These are phyloP conservation scores for Solidago caesia DNA, from an alignment of 129 eudicot species.

Conservation along the genomic window DNA sequence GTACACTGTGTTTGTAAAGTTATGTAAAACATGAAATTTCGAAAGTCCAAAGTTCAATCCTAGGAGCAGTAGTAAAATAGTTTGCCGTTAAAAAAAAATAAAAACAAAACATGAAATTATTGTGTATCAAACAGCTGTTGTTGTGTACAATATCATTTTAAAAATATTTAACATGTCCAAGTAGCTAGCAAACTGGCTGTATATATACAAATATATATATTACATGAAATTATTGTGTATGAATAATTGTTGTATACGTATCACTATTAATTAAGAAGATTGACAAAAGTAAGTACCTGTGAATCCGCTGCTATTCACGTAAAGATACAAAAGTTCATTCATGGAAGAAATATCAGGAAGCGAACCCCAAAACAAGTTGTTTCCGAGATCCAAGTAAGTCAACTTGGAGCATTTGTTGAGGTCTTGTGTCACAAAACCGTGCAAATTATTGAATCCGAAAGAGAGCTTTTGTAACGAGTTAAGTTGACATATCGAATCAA, in stretches of 20 bases:
- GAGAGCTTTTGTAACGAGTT: slow-evolving; percentile 56
- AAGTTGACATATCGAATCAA: slow-evolving; percentile 52
- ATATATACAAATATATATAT: too few relatives aligned
- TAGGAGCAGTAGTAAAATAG: too few relatives aligned
- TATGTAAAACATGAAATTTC: too few relatives aligned
- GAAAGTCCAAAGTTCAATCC: too few relatives aligned
- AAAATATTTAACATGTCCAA: too few relatives aligned
- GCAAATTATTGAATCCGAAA: slow-evolving; percentile 48
- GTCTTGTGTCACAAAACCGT: slow-evolving; percentile 40
- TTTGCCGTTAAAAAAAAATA: too few relatives aligned
- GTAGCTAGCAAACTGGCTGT: too few relatives aligned
- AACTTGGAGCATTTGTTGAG: slow-evolving; percentile 49
- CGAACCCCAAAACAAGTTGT: slow-evolving; percentile 60
- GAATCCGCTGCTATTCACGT: slow-evolving; percentile 58
- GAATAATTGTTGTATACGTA: not conserved
- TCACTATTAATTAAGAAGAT: not conserved
- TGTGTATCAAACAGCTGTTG: too few relatives aligned
- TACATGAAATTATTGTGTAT: too few relatives aligned
- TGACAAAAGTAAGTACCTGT: slow-evolving; percentile 23
- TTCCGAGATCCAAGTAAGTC: slow-evolving; percentile 71
- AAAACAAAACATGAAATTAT: too few relatives aligned
- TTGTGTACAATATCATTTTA: too few relatives aligned
- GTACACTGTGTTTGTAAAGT: too few relatives aligned
- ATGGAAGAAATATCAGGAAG: slow-evolving; percentile 60
- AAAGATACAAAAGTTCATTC: slow-evolving; percentile 36